Percentiles rank a stretch among this genome's conserved stretches.
These are phyloP conservation scores for Fusarium musae DNA, from an alignment of 2,329 filamentous ascomycete genomes.

Conservation along the genomic window DNA sequence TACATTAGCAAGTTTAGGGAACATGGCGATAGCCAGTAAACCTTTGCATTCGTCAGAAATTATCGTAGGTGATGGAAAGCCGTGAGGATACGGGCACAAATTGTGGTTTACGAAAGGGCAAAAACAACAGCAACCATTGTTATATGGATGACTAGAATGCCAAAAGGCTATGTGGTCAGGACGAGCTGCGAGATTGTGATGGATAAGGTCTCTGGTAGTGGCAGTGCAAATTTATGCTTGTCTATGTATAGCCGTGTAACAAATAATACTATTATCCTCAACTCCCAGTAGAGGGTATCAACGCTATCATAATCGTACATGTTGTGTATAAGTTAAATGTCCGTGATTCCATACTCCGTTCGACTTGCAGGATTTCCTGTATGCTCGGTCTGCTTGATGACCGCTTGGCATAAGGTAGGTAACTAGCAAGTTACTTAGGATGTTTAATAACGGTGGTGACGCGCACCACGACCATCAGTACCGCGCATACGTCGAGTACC, in stretches of 20 bases:
- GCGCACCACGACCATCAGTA: constrained; percentile 74
- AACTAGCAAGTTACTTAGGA: not conserved
- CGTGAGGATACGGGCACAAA: no score
- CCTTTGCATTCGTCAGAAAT: not conserved
- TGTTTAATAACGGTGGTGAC: constrained; percentile 43
- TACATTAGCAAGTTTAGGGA: constrained; percentile 43
- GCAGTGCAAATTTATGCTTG: constrained; percentile 1
- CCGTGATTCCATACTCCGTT: not conserved
- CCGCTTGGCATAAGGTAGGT: no score
- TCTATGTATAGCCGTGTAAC: constrained; percentile 12
- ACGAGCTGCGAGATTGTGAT: constrained; percentile 26
- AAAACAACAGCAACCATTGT: not conserved
- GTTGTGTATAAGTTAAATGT: not conserved
- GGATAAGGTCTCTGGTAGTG: constrained; percentile 25
- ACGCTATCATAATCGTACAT: constrained; percentile 40
- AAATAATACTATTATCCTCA: constrained; percentile 27
- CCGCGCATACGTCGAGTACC: constrained; percentile 79
- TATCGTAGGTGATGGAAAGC: not conserved
- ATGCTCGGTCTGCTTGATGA: not conserved
- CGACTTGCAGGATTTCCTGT: constrained; percentile 7
- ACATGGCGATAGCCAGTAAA: no score
- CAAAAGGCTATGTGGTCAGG: not conserved
- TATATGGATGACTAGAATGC: not conserved
- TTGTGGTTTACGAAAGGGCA: not conserved
- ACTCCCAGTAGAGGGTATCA: constrained; percentile 30